Evolutionary conservation across 2,329 filamentous ascomycete species (phyloP).

Genomic region (Orbilia ellipsospora): DNA sequence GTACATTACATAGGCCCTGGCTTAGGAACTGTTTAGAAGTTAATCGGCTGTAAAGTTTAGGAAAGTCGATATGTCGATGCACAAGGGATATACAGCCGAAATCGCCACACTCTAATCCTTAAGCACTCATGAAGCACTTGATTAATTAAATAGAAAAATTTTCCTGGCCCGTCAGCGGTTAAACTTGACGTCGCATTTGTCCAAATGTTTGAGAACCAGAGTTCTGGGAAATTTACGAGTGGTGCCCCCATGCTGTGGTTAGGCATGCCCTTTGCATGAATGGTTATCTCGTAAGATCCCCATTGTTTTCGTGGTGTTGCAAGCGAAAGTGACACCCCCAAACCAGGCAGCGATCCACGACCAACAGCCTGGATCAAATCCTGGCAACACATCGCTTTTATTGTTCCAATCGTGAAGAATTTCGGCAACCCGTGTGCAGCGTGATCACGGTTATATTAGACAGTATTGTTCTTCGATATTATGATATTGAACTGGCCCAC

Average conservation of each 20-base stretch:
- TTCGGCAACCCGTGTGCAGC: neutral
- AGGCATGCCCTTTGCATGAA: neutral
- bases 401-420: neutral
- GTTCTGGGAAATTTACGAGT: slow-evolving; percentile 2
- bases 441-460: neutral
- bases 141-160: slow-evolving; percentile 6
- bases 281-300: too few species aligned
- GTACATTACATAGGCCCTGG: too few species aligned
- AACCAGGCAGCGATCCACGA: slow-evolving; percentile 31
- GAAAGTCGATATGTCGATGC: neutral
- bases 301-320: neutral
- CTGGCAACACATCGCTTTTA: slow-evolving; percentile 22
- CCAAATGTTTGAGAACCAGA: slow-evolving; percentile 1
- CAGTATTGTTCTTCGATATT: slow-evolving; percentile 25
- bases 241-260: neutral
- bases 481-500: slow-evolving; percentile 32
- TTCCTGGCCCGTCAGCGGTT: neutral
- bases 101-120: too few species aligned
- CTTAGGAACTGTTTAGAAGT: neutral
- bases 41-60: slow-evolving; percentile 1
- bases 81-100: neutral
- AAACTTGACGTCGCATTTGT: slow-evolving; percentile 2
- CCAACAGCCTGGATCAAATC: slow-evolving; percentile 12
- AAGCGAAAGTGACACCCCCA: neutral
- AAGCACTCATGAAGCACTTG: too few species aligned